phyloP scores from a whole-genome alignment of 2,329 filamentous ascomycete genomes.

The Cordyceps cicadae region DNA sequence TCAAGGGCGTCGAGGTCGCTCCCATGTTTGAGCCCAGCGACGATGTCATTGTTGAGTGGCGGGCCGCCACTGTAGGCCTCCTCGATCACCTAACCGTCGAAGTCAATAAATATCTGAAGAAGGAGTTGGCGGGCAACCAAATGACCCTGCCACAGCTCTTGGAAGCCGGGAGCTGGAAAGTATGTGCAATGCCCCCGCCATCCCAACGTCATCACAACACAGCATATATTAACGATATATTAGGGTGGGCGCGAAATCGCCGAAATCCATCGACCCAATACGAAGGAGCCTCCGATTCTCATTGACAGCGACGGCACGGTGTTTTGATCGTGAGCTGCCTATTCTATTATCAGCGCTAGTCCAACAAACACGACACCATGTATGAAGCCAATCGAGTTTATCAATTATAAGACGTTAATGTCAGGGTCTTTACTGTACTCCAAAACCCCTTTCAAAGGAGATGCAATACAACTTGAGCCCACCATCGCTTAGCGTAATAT shows the following conservation, averaged over 20 bases:
- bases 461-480: not conserved
- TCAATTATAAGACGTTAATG: not conserved
- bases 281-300: conserved; percentile 91
- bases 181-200: conserved; percentile 26
- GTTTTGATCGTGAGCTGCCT: conserved; percentile 49
- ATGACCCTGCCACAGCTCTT: conserved; percentile 80
- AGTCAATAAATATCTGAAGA: conserved; percentile 55
- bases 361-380: not conserved
- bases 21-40: conserved; percentile 52
- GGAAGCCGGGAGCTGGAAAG: conserved; percentile 97
- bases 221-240: not conserved
- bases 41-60: conserved; percentile 58
- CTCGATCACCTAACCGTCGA: conserved; percentile 45
- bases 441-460: not conserved
- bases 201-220: not conserved
- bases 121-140: conserved; percentile 58
- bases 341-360: not conserved
- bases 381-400: not conserved
- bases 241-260: conserved; percentile 90
- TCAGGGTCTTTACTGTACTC: not conserved
- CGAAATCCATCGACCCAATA: conserved; percentile 90
- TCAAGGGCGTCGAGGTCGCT: conserved; percentile 48
- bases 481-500: not conserved
- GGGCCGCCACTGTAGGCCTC: conserved; percentile 54
- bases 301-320: conserved; percentile 95